A percentile compares a stretch with the other conserved stretches of the same genome.
Evolutionary conservation across 2,329 filamentous ascomycete species (phyloP).

Genomic region (Hypomyces rosellus): DNA sequence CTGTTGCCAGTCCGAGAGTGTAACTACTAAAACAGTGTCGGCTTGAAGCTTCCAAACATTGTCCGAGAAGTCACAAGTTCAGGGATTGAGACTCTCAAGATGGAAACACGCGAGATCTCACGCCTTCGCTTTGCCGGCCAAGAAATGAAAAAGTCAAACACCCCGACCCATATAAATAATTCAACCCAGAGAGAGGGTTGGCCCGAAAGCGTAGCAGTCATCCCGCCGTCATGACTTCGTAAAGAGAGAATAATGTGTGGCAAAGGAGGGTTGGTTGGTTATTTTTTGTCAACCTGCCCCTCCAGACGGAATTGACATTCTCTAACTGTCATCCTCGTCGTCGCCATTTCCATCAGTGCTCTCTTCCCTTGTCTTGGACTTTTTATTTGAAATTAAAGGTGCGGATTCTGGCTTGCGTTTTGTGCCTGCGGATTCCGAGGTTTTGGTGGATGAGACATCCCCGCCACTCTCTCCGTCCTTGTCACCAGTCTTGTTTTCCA

Average conservation of each 20-base stretch:
- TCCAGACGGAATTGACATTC: neutral
- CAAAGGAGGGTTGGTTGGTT: slow-evolving; percentile 18
- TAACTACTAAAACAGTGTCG: slow-evolving; percentile 4
- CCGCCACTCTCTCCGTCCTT: slow-evolving; percentile 28
- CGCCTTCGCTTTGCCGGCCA: slow-evolving; percentile 11
- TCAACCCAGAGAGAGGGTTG: slow-evolving; percentile 7
- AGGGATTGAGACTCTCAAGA: neutral
- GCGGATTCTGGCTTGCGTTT: slow-evolving; percentile 57
- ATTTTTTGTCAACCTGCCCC: neutral
- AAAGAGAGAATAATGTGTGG: slow-evolving; percentile 18
- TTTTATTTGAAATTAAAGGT: slow-evolving; percentile 47
- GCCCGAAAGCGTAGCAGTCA: slow-evolving; percentile 5
- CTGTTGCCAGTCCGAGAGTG: slow-evolving; percentile 32
- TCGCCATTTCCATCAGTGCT: slow-evolving; percentile 35
- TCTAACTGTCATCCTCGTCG: slow-evolving; percentile 38
- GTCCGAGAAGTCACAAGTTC: neutral
- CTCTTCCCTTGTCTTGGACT: slow-evolving; percentile 45
- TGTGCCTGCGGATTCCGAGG: slow-evolving; percentile 33
- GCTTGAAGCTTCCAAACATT: neutral
- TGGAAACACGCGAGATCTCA: neutral
- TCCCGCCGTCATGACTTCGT: slow-evolving; percentile 29
- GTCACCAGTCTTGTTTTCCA: slow-evolving; percentile 60
- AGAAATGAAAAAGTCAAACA: slow-evolving; percentile 10
- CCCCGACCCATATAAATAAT: slow-evolving; percentile 8
- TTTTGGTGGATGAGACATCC: slow-evolving; percentile 19